Conservation (phyloP, 1,139 yeast genomes). For the Groenewaldozyma sp. region DNA sequence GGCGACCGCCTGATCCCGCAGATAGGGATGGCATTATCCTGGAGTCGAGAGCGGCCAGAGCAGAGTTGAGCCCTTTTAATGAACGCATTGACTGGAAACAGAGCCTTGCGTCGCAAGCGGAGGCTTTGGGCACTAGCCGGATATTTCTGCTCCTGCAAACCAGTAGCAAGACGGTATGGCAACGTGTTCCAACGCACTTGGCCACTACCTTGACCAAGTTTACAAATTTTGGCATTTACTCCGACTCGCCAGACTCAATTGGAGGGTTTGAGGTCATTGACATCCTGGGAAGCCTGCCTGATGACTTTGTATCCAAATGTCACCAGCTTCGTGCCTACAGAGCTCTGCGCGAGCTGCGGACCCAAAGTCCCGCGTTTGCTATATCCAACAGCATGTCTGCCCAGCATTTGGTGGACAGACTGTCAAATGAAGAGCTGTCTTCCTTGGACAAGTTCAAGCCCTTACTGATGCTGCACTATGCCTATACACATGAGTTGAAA, state of each 20-base stretch:
- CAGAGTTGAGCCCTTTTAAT: not conserved
- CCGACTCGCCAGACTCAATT: slow-evolving; percentile 26
- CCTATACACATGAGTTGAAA: slow-evolving; percentile 16
- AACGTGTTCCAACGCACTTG: slow-evolving; percentile 30
- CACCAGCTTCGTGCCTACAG: slow-evolving; percentile 23
- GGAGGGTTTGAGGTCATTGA: slow-evolving; percentile 29
- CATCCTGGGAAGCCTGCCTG: slow-evolving; percentile 23
- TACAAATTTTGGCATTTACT: slow-evolving; percentile 28
- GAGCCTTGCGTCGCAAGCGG: not conserved
- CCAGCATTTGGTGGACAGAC: not conserved
- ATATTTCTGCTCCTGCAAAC: slow-evolving; percentile 29
- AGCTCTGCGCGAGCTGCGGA: slow-evolving; percentile 16
- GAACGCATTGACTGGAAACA: not conserved
- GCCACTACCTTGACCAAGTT: slow-evolving; percentile 27
- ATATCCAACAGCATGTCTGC: not conserved
- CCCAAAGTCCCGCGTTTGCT: slow-evolving; percentile 10
- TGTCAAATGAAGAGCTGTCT: slow-evolving; percentile 21
- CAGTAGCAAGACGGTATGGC: slow-evolving; percentile 29
- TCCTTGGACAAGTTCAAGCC: slow-evolving; percentile 29
- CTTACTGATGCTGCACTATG: slow-evolving; percentile 29
- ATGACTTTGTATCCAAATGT: slow-evolving; percentile 13
- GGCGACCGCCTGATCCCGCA: slow-evolving; percentile 23
- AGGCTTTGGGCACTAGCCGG: slow-evolving; percentile 2
- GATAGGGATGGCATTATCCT: not conserved
- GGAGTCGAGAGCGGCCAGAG: not conserved